Evolutionary conservation across 2,329 filamentous ascomycete genomes (phyloP).

Genomic region (Zasmidium citrigriseum): DNA sequence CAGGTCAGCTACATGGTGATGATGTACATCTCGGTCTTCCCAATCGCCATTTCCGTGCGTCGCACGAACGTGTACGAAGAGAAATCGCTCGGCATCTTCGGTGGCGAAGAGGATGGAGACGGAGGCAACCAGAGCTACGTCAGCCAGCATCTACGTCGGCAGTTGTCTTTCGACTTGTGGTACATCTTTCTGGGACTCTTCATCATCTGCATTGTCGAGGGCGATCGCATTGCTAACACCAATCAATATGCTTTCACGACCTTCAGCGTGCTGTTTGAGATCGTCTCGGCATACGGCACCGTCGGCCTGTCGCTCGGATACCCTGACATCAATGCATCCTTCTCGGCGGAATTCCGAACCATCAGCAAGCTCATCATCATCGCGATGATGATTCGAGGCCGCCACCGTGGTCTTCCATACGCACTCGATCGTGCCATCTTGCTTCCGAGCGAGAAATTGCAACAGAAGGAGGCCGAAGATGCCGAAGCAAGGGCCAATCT

Average conservation of each 20-base stretch:
- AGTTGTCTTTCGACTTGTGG: conserved; percentile 97
- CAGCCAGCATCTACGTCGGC: conserved; percentile 84
- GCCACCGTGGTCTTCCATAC: conserved; percentile 66
- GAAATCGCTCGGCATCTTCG: conserved; percentile 75
- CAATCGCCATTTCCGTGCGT: conserved; percentile 92
- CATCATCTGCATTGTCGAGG: conserved; percentile 87
- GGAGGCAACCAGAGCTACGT: conserved; percentile 76
- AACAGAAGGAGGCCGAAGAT: conserved; percentile 58
- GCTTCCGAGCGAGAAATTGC: conserved; percentile 65
- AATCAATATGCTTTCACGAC: conserved; percentile 56
- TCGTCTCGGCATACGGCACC: conserved; percentile 89
- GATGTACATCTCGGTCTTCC: conserved; percentile 99
- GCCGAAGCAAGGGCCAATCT: conserved; percentile 33
- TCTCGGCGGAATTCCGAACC: conserved; percentile 77
- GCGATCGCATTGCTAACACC: conserved; percentile 63
- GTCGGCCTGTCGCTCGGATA: conserved; percentile 90
- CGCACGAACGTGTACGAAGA: conserved; percentile 97
- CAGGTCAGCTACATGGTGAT: conserved; percentile 95
- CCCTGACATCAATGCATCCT: conserved; percentile 71
- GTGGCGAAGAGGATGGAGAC: conserved; percentile 50
- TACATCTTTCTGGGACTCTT: conserved; percentile 94
- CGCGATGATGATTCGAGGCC: conserved; percentile 66
- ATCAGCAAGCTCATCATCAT: conserved; percentile 68
- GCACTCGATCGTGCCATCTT: conserved; percentile 70
- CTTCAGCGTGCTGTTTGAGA: conserved; percentile 71